Evolutionary conservation across 768 basidiomycete species (phyloP).

Genomic region (Lactifluus piperatus): DNA sequence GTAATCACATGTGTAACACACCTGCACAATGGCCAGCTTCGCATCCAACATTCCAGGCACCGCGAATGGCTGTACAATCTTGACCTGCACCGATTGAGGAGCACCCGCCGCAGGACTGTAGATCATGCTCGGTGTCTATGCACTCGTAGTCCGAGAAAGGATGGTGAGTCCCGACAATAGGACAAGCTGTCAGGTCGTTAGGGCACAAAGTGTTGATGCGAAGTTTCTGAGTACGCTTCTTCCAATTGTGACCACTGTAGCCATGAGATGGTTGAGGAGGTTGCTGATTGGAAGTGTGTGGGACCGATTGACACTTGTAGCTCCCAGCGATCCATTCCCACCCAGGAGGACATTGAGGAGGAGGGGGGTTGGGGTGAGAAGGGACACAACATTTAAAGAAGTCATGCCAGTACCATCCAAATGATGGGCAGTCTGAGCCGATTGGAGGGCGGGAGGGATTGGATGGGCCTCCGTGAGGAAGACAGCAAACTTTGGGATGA

Average conservation of each 20-base stretch:
- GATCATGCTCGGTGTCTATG: slow-evolving; percentile 51
- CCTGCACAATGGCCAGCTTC: slow-evolving; percentile 43
- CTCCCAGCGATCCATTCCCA: slow-evolving; percentile 37
- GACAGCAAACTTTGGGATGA: slow-evolving; percentile 32
- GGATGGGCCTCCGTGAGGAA: slow-evolving; percentile 36
- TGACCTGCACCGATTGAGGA: slow-evolving; percentile 49
- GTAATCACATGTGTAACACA: slow-evolving; percentile 27
- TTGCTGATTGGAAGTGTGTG: slow-evolving; percentile 28
- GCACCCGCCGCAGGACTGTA: slow-evolving; percentile 74
- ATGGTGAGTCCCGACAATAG: slow-evolving; percentile 33
- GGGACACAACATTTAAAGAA: slow-evolving; percentile 47
- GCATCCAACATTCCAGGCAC: slow-evolving; percentile 67
- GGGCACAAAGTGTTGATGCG: slow-evolving; percentile 43
- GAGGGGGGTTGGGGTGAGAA: slow-evolving; percentile 34
- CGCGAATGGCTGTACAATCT: slow-evolving; percentile 61
- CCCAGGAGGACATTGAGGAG: slow-evolving; percentile 34
- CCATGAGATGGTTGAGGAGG: slow-evolving; percentile 32
- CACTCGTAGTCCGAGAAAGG: slow-evolving; percentile 46
- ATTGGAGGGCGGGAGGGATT: slow-evolving; percentile 38
- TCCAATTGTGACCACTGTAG: slow-evolving; percentile 12
- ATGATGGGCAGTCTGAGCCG: slow-evolving; percentile 38
- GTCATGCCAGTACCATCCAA: slow-evolving; percentile 41
- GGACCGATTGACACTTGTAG: slow-evolving; percentile 33
- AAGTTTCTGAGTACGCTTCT: slow-evolving; percentile 29
- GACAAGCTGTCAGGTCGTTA: slow-evolving; percentile 45